Base-by-base conservation (phyloP, 331 rosid species). In the Spiraea crenata region DNA sequence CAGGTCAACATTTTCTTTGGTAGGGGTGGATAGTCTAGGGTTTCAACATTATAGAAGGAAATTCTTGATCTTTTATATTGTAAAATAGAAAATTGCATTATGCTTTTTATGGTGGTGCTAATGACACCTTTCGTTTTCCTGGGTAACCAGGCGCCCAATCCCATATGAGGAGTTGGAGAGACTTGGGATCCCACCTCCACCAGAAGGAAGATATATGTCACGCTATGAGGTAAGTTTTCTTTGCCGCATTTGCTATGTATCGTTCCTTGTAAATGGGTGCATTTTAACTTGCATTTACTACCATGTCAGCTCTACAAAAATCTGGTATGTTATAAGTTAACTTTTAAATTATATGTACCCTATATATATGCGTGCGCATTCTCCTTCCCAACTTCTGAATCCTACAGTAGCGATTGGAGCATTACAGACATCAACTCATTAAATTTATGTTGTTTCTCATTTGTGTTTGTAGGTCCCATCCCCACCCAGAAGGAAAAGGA, bases 171-270 rank as follows among this genome's bases (percentile, higher is more conserved):
- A 89, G 37, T 76, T 93, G 85, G 75, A 87, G 84, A 87, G 87
- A 83, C 95, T 90, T 42, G 96, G 97, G 61, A 89, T 93, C 47
- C 91, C 95, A 68, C 95, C 92, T 73, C 97, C 97, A 31, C 97
- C 92, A 0, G 97, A 93, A 84, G 98, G 97, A 79, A 82, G 82
- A 74, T 93, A 90, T 85, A 76, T 85, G 95, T 80, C 97, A 45
- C 88, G 95, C 74, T 81, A 81, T 80, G 88, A 89, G 98, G 98
- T 87, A 73, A 15, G 38, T 31, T 56, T 61, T 9, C 7, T 70
- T 74, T 76, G 73, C 63, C 70, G 25, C 59, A 41, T 67, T 56
- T 47, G 34, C 34, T 46, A 39, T 61, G 8, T 37, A 54, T 34
- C 14, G 31, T 40, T 55, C 37, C 15, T 16, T 37, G 17, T 34